Evolutionary conservation across 257 asterid genomes (phyloP), one percentile per base, ranked within the genome.

Genomic region (Cordia subcordata): DNA sequence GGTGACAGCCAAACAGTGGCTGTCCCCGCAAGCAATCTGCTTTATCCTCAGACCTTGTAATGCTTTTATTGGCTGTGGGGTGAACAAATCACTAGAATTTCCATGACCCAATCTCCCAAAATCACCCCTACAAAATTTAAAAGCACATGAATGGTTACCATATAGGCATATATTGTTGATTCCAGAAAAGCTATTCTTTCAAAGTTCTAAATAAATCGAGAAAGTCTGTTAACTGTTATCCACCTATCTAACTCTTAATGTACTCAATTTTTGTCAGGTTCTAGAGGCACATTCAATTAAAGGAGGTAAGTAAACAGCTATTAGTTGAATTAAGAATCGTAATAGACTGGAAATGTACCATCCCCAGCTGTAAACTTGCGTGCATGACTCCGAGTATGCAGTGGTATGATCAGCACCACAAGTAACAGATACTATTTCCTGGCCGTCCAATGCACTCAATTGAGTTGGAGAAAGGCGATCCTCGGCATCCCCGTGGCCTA

Each of bases 101-200:
- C 99, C 99, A 75, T 93, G 99, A 32, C 99, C 99, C 71, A 93
- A 72, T 80, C 99, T 78, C 75, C 99, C 99, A 66, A 93, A 93
- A 71, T 93, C 97, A 68, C 99, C 99, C 99, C 99, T 93, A 49
- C 73, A 68, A 17, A 10, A 27, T 58, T 19, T 12, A 10, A 38
- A 57, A 18, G 21, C 14, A 12, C 13, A 11, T 13, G 5, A n/a
- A n/a, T n/a, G n/a, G n/a, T n/a, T n/a, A n/a, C n/a, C n/a, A n/a
- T n/a, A n/a, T n/a, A 47, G 14, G 4, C 53, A 47, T n/a, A n/a
- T n/a, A n/a, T n/a, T n/a, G n/a, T n/a, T n/a, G n/a, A n/a, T n/a
- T n/a, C n/a, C n/a, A n/a, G n/a, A n/a, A n/a, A n/a, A n/a, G n/a
- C n/a, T n/a, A n/a, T n/a, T n/a, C n/a, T n/a, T 39, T 39, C 12